Evolutionary conservation across 371 early-diverging fungal genomes (phyloP), one percentile per base, ranked within the genome.

Genomic region (Coemansia sp.): DNA sequence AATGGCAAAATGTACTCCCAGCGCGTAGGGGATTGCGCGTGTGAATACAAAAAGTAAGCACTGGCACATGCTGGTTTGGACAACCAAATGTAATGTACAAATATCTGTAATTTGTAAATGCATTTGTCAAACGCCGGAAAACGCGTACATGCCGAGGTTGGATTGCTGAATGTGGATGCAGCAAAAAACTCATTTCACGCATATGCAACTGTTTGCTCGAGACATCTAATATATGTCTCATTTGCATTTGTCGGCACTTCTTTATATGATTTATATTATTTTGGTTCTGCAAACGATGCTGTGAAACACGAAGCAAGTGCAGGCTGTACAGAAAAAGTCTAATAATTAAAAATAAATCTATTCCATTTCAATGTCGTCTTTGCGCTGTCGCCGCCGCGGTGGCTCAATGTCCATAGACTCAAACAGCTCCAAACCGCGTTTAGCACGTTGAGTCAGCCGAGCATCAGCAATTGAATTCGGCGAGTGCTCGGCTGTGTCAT

Each of bases 321-420:
- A 39, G 61, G 26, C 61, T 61, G 61, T 61, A 61, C 61, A 61
- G 21, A 61, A 48, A 36, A 52, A 29, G 52, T 32, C 40, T 58
- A 58, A 40, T 12, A 13, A 12, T 8, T 9, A 7, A 12, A 17
- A n/a, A 36, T 29, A 13, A 58, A 12, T 28, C 44, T 65, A 76
- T 8, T 41, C 8, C 71, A 71, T 71, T n/a, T 76, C 77, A 24
- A 77, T 63, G 24, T 77, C 67, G 13, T 69, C 73, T 19, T 28
- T 66, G 56, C 78, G 78, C 73, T 69, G 73, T 51, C 78, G 66
- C 59, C 73, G 73, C 39, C 70, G 66, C 13, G 78, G 78, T 6
- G 73, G 73, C 58, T 77, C 78, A 48, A 77, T 63, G 17, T 77
- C 78, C 78, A 77, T 77, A 2, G 53, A 9, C 17, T 77, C 78